These are phyloP conservation scores for Coemansia sp. DNA, from an alignment of 192 early-diverging fungal species.

Conservation along the genomic window DNA sequence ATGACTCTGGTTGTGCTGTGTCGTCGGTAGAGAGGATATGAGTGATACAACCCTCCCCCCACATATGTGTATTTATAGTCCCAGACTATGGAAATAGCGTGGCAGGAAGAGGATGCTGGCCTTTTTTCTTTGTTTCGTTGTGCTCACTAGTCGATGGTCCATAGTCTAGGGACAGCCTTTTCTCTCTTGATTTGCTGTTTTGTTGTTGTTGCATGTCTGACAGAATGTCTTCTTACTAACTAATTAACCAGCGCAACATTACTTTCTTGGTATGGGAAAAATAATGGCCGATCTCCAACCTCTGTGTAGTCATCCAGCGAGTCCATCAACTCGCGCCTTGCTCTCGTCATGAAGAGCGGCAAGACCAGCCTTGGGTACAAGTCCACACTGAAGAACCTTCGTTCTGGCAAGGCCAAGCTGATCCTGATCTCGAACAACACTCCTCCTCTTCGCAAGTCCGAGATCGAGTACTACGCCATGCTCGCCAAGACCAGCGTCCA, in stretches of 20 bases:
- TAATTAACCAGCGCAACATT: neutral
- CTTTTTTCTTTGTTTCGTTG: too few relatives aligned
- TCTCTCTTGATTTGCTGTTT: neutral
- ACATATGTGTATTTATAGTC: too few relatives aligned
- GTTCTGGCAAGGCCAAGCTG: slow-evolving; percentile 95
- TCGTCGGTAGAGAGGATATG: too few relatives aligned
- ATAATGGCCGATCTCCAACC: too few relatives aligned
- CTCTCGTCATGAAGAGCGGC: slow-evolving; percentile 99
- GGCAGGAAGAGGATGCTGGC: too few relatives aligned
- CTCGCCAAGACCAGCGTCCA: slow-evolving; percentile 99
- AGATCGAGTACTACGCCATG: slow-evolving; percentile 99
- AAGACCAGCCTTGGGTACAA: slow-evolving; percentile 99
- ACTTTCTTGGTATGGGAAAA: too few relatives aligned
- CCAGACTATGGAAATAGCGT: too few relatives aligned
- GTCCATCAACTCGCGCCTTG: slow-evolving; percentile 97
- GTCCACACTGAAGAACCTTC: slow-evolving; percentile 96
- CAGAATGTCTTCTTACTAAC: neutral
- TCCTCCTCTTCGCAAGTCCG: slow-evolving; percentile 98
- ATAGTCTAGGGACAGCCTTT: too few relatives aligned
- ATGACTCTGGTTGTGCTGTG: too few relatives aligned
- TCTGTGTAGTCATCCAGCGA: slow-evolving; percentile 80
- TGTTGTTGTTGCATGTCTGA: neutral
- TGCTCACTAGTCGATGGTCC: too few relatives aligned
- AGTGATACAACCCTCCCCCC: too few relatives aligned
- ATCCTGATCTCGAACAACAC: slow-evolving; percentile 99